A percentile compares a stretch with the other conserved stretches of the same genome.
These are phyloP conservation scores for Trichosporon faecale DNA, from an alignment of 1,284 basidiomycete species.

Conservation along the genomic window DNA sequence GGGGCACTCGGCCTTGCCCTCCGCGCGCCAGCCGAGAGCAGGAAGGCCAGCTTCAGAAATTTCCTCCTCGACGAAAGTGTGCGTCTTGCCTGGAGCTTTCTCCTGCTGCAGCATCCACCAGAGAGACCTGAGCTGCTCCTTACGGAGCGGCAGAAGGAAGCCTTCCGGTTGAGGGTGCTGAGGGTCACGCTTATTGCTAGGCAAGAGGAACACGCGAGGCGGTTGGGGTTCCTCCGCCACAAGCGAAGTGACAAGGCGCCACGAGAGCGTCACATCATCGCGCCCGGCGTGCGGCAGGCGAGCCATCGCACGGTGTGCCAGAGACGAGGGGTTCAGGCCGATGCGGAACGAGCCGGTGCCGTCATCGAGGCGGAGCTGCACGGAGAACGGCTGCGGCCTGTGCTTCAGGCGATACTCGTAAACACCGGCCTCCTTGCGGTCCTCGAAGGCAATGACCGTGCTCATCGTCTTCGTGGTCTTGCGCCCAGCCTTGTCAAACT, in stretches of 20 bases:
- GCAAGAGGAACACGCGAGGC: slow-evolving; percentile 60
- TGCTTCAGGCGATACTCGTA: slow-evolving; percentile 81
- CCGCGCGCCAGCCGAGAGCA: slow-evolving; percentile 86
- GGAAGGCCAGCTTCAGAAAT: slow-evolving; percentile 83
- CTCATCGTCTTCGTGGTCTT: slow-evolving; percentile 34
- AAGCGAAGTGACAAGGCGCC: slow-evolving; percentile 68
- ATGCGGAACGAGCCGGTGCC: slow-evolving; percentile 68
- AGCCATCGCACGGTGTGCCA: slow-evolving; percentile 81
- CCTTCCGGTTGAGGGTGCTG: slow-evolving; percentile 72
- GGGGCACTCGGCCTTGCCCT: slow-evolving; percentile 78
- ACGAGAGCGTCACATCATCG: slow-evolving; percentile 63
- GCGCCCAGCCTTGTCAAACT: slow-evolving; percentile 43
- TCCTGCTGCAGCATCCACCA: slow-evolving; percentile 91
- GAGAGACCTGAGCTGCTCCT: slow-evolving; percentile 83
- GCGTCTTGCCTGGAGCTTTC: slow-evolving; percentile 59
- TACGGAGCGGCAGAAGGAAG: slow-evolving; percentile 68
- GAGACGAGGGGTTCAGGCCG: slow-evolving; percentile 80
- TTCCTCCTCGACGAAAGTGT: slow-evolving; percentile 81
- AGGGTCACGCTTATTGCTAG: slow-evolving; percentile 73
- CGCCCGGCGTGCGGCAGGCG: slow-evolving; percentile 65
- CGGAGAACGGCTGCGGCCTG: slow-evolving; percentile 80
- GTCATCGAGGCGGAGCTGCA: slow-evolving; percentile 71
- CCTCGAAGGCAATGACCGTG: slow-evolving; percentile 63
- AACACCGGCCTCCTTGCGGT: slow-evolving; percentile 74
- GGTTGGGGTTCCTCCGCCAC: slow-evolving; percentile 54